Conservation (phyloP, 306 rosid genomes). For the Prunus mume region DNA sequence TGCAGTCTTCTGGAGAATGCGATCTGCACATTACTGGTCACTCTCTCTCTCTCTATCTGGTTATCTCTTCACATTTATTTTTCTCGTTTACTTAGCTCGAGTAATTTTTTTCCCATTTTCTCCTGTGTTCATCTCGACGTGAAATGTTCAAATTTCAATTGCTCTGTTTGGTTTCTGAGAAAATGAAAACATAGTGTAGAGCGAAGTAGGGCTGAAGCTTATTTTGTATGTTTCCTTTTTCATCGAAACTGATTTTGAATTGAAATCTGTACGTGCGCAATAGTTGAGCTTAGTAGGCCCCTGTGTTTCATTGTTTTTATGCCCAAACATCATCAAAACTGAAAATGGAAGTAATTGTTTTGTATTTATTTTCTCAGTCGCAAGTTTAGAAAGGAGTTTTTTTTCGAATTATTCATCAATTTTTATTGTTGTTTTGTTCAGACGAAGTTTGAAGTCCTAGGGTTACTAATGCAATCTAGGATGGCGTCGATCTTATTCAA, state of each 20-base stretch:
- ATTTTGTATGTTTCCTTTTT: background rate
- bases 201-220: background rate
- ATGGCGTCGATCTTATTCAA: conserved; percentile 61
- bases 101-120: background rate
- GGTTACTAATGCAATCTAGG: conserved; percentile 19
- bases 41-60: background rate
- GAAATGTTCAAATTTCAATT: conserved; percentile 10
- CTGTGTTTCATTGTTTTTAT: background rate
- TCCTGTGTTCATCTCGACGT: background rate
- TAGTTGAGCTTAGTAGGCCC: background rate
- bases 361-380: background rate
- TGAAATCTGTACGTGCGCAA: background rate
- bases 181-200: background rate
- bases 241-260: background rate
- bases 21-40: conserved; percentile 43
- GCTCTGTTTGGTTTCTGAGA: background rate
- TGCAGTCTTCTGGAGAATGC: conserved; percentile 44
- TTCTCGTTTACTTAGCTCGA: background rate
- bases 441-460: conserved; percentile 34
- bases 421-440: conserved; percentile 22
- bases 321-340: background rate
- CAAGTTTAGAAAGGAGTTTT: background rate
- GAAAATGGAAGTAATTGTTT: background rate
- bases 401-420: background rate
- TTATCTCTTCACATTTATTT: background rate